These are phyloP conservation scores for Tetrapisispora phaffii DNA, from an alignment of 805 yeast species.

Conservation along the genomic window DNA sequence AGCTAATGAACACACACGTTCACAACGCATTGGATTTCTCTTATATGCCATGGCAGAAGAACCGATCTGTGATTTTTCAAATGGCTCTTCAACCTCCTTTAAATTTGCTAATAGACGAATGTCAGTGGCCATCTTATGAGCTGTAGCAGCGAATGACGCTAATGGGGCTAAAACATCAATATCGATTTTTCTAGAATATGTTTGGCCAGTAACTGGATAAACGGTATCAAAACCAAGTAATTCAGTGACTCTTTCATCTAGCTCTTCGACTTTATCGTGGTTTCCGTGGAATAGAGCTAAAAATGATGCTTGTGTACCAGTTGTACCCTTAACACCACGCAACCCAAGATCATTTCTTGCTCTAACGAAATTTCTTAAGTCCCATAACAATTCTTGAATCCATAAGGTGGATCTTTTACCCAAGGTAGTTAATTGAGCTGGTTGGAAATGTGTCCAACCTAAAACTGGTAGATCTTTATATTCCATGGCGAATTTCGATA, in stretches of 20 bases:
- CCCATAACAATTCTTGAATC: conserved; percentile 98
- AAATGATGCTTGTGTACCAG: conserved; percentile 98
- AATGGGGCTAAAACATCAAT: conserved; percentile 88
- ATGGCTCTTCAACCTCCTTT: conserved; percentile 97
- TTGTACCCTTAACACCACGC: conserved; percentile 98
- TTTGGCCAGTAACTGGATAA: conserved; percentile 97
- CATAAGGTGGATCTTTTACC: conserved; percentile 97
- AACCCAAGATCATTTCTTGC: conserved; percentile 94
- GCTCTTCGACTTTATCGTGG: conserved; percentile 88
- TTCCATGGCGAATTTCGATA: conserved; percentile 77
- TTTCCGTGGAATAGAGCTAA: conserved; percentile 90
- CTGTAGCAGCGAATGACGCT: conserved; percentile 89
- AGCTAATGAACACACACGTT: conserved; percentile 95
- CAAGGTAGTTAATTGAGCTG: conserved; percentile 96
- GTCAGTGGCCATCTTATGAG: conserved; percentile 97
- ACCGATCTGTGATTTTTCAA: conserved; percentile 97
- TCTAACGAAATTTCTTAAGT: conserved; percentile 86
- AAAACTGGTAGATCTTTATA: conserved; percentile 93
- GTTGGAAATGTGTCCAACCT: conserved; percentile 99
- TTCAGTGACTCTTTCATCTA: conserved; percentile 88
- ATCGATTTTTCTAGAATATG: conserved; percentile 97
- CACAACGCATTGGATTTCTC: conserved; percentile 99
- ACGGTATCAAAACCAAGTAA: conserved; percentile 88
- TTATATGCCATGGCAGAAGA: conserved; percentile 98
- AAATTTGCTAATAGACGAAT: conserved; percentile 90